Base-by-base conservation (phyloP, 202 grass and related monocot species). In the Dendrocalamus latiflorus region DNA sequence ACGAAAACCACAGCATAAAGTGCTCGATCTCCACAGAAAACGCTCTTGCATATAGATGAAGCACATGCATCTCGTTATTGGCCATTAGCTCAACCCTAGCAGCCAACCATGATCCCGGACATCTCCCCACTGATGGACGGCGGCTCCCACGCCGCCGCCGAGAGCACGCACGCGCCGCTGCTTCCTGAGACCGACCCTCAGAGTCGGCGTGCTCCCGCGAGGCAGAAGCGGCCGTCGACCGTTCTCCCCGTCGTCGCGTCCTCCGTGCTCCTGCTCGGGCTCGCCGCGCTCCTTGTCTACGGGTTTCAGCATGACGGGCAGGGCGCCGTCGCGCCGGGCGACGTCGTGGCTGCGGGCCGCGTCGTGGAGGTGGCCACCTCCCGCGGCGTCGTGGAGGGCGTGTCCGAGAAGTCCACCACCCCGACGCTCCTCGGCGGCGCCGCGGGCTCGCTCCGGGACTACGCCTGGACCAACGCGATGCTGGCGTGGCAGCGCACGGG, bases 401-500 rank as follows among this genome's bases (percentile, higher is more conserved):
- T 98, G 56, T 98, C 95, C 2, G 90, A 95, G 86, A 98, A 98
- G 70, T 89, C 90, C 5, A 87, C n/a, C 9, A 55, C 48, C 13
- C 66, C 77, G 42, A n/a, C 53, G 53, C 90, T 93, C 55, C 82
- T 81, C 16, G 61, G 84, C 67, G 61, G 6, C 36, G 54, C 13
- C 21, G 65, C 12, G 39, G 76, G 43, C 21, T 37, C 49, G 14
- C 16, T 74, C 2, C 14, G 20, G 45, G 68, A 47, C 26, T 98
- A 82, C 81, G 64, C 58, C 36, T 95, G 95, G 95, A 98, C 90
- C 24, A 90, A 91, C 80, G 44, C 42, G 79, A 98, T 98, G 92
- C 89, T 98, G 60, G 24, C 84, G 65, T 98, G 95, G 95, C 95
- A 98, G 84, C 93, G 92, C 81, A 93, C 95, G 78, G 84, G 72